Percentiles rank a stretch among this genome's conserved stretches.
These are phyloP conservation scores for Porcisia deanei DNA, from an alignment of 208 protist species.

Conservation along the genomic window DNA sequence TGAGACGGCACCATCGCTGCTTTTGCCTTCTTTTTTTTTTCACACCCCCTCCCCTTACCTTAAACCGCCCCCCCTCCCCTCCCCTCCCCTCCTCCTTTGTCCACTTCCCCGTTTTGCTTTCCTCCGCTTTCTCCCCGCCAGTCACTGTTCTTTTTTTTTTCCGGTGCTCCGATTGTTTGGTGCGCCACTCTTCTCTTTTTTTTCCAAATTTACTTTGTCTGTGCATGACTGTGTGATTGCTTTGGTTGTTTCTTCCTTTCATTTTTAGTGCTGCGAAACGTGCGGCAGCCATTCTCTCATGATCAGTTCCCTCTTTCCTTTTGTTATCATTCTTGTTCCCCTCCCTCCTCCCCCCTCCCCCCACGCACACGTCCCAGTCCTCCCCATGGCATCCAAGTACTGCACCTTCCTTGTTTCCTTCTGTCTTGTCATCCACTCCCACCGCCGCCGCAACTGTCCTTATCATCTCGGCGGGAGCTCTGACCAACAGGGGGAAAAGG, in stretches of 20 bases:
- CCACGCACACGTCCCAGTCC: background rate
- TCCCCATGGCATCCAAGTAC: background rate
- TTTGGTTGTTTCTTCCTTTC: constrained; percentile 2
- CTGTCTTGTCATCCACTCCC: background rate
- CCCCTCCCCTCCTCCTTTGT: constrained; percentile 1
- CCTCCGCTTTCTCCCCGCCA: background rate
- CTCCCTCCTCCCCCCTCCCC: background rate
- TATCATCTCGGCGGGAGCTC: too few species aligned
- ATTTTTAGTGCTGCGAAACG: background rate
- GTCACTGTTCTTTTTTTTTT: background rate
- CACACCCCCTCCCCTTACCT: background rate
- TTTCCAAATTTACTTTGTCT: background rate
- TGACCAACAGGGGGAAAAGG: too few species aligned
- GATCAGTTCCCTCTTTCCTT: background rate
- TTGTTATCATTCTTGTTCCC: constrained; percentile 5
- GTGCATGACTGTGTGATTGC: background rate
- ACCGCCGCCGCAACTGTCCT: too few species aligned
- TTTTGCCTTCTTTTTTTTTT: too few species aligned
- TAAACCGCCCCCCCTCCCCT: background rate
- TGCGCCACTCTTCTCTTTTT: background rate
- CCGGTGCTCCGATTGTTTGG: background rate
- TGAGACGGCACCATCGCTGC: too few species aligned
- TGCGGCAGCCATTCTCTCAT: background rate
- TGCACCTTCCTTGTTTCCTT: background rate
- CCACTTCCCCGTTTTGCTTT: too few species aligned